These are phyloP conservation scores for Nothomitra cinnamomea DNA, from an alignment of 2,329 filamentous ascomycete species.

Conservation along the genomic window DNA sequence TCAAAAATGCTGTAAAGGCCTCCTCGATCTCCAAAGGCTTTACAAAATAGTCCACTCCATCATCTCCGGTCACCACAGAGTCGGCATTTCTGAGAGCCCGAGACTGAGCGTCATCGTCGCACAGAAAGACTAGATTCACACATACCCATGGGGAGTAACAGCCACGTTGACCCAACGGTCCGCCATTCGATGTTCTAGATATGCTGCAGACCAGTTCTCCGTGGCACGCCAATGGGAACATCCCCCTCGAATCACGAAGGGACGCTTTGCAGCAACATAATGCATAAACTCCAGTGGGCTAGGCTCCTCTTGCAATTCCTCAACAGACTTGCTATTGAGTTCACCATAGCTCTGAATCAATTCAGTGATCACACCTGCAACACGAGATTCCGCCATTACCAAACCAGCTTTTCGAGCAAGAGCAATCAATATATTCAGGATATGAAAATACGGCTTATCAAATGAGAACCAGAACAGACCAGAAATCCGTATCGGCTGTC, in stretches of 20 bases:
- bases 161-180: constrained; percentile 53
- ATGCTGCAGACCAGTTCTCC: constrained; percentile 42
- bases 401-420: too few species aligned
- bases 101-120: background rate
- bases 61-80: constrained; percentile 11
- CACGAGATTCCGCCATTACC: too few species aligned
- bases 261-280: constrained; percentile 54
- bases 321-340: constrained; percentile 43
- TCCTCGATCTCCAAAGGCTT: constrained; percentile 55
- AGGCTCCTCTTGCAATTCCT: constrained; percentile 46
- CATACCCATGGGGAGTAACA: constrained; percentile 54
- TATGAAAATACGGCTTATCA: too few species aligned
- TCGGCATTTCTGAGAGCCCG: constrained; percentile 13
- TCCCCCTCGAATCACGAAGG: constrained; percentile 52
- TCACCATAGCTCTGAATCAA: constrained; percentile 57
- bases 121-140: constrained; percentile 6
- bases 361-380: constrained; percentile 23
- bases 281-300: constrained; percentile 67
- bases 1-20: constrained; percentile 43
- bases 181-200: constrained; percentile 37
- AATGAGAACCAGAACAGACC: too few species aligned
- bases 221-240: constrained; percentile 46
- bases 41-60: constrained; percentile 30
- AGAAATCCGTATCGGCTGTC: too few species aligned
- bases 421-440: too few species aligned